Evolutionary conservation across 805 yeast species (phyloP), one percentile per base, ranked within the genome.

Genomic region (Vanderwaltozyma verrucispora): DNA sequence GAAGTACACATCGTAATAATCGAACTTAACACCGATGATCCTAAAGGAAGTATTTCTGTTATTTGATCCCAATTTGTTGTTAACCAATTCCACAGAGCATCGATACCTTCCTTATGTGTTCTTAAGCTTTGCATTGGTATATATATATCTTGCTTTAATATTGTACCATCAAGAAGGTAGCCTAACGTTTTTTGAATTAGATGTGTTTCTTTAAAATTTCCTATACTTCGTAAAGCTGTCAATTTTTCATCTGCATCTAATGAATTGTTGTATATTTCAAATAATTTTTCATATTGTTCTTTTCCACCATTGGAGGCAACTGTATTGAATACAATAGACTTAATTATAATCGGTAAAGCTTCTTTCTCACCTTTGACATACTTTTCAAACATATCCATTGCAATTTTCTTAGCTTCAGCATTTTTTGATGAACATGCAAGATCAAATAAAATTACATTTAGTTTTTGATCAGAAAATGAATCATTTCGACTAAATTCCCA

Each of bases 81-180:
- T 48, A 76, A 52, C 95, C 95, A 89, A n/a, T 52, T 39, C 85
- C 88, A 88, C 46, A 80, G 62, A 11, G 74, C 71, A 46, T 74
- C 74, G 41, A 80, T 65, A 64, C 95, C 94, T 29, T 64, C 67
- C 37, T 63, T 68, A 50, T 76, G 76, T 13, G 72, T 53, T 49
- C 80, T 67, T 65, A 85, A 64, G 28, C 92, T 88, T 43, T 65
- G 72, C 74, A 89, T 68, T 45, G 95, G 92, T 46, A 76, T 69
- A 63, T 76, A 76, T 38, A 80, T 70, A 56, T 84, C 94, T 65
- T 84, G 94, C 47, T 75, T 73, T 42, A 81, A 66, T 30, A 68
- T 64, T 31, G 75, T 60, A 25, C 79, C 78, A 43, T 77, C 74
- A 44, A 78, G 68, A 44, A 78, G 56, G 52, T 68, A 66, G 3